These are phyloP conservation scores for Penicillium olsonii DNA, from an alignment of 2,329 filamentous ascomycete species.

Conservation along the genomic window DNA sequence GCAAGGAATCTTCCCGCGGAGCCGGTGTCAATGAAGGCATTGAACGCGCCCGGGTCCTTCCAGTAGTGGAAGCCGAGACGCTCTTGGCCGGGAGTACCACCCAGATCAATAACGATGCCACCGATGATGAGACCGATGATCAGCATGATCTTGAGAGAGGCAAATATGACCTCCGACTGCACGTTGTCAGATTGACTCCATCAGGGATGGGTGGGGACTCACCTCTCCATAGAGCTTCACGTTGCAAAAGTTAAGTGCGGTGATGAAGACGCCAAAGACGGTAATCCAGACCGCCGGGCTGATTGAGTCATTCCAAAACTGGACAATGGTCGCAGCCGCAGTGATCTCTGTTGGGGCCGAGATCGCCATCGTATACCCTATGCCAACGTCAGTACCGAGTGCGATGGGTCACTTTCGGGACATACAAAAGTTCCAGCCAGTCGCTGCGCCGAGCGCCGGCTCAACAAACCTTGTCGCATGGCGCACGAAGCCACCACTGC, in stretches of 20 bases:
- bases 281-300: slow-evolving; percentile 3
- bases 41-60: slow-evolving; percentile 8
- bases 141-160: slow-evolving; percentile 10
- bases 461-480: slow-evolving; percentile 12
- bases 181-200: neutral
- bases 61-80: slow-evolving; percentile 13
- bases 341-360: slow-evolving; percentile 5
- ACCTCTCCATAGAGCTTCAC: slow-evolving; percentile 9
- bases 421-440: slow-evolving; percentile 12
- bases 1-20: slow-evolving; percentile 11
- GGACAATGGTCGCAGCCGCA: slow-evolving; percentile 2
- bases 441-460: slow-evolving; percentile 10
- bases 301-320: slow-evolving; percentile 2
- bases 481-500: slow-evolving; percentile 10
- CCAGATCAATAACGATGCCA: slow-evolving; percentile 10
- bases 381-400: neutral
- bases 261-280: slow-evolving; percentile 6
- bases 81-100: slow-evolving; percentile 10
- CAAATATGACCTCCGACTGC: slow-evolving; percentile 10
- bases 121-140: slow-evolving; percentile 11
- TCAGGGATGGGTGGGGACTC: neutral
- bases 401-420: neutral
- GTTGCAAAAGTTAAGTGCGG: slow-evolving; percentile 3
- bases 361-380: slow-evolving; percentile 11
- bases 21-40: slow-evolving; percentile 7